Percentiles rank a stretch among this genome's conserved stretches.
These are phyloP conservation scores for Pulicaria dysenterica DNA, from an alignment of 129 eudicot species.

Conservation along the genomic window DNA sequence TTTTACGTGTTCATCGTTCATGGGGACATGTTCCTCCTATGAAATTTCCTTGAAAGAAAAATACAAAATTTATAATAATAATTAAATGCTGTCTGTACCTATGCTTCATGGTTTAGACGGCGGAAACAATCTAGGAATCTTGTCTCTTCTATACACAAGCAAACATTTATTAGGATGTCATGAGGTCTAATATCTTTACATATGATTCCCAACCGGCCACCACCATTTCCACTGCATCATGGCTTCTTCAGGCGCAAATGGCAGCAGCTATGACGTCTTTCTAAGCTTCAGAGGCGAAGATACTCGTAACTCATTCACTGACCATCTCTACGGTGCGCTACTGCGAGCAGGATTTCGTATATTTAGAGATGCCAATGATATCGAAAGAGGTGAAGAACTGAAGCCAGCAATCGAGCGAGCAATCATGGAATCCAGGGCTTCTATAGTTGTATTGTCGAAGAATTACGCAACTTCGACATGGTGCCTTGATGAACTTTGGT, in stretches of 20 bases:
- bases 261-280: constrained; percentile 14
- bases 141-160: no score
- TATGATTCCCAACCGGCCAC: no score
- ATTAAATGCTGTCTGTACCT: no score
- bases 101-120: no score
- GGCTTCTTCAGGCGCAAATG: background rate
- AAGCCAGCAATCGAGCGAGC: background rate
- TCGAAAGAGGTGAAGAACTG: background rate
- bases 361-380: constrained; percentile 12
- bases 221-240: no score
- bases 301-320: constrained; percentile 12
- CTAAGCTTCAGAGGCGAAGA: constrained; percentile 30
- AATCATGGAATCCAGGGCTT: constrained; percentile 16
- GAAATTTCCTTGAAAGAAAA: no score
- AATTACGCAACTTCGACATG: constrained; percentile 18
- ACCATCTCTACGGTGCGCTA: constrained; percentile 7
- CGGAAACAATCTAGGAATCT: no score
- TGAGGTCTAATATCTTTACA: no score
- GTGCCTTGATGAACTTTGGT: constrained; percentile 24
- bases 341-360: background rate
- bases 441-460: constrained; percentile 6
- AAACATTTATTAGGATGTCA: no score
- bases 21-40: no score
- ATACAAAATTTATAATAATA: no score
- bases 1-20: no score